A percentile compares a stretch with the other conserved stretches of the same genome.
Conservation (phyloP, 768 basidiomycete species). For the Sarcodon sp. region DNA sequence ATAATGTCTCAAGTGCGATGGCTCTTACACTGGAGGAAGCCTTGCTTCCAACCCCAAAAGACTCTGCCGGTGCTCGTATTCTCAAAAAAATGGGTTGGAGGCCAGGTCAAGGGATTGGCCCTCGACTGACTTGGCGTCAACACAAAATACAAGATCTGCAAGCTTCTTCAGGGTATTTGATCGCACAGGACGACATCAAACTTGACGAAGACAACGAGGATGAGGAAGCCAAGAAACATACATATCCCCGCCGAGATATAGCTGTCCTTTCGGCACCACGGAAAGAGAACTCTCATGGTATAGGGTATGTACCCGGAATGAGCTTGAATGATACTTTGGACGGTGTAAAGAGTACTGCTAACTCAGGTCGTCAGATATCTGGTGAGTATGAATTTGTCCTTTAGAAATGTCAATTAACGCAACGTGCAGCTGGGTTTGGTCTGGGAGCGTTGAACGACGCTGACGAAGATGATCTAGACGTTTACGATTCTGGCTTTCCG, state of each 20-base stretch:
- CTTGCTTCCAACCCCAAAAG: conserved; percentile 60
- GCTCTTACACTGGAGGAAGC: conserved; percentile 48
- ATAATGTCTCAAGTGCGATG: conserved; percentile 34
- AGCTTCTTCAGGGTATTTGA: conserved; percentile 17
- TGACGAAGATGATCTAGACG: conserved; percentile 84
- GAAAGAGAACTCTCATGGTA: conserved; percentile 70
- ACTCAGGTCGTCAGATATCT: conserved; percentile 40
- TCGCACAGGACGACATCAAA: conserved; percentile 18
- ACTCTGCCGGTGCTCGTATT: conserved; percentile 75
- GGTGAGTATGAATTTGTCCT: conserved; percentile 22
- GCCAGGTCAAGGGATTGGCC: conserved; percentile 86
- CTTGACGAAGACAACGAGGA: conserved; percentile 39
- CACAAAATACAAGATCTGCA: conserved; percentile 60
- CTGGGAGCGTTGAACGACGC: conserved; percentile 86
- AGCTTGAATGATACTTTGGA: conserved; percentile 50
- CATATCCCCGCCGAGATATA: conserved; percentile 76
- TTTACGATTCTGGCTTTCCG: conserved; percentile 44
- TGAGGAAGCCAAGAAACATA: conserved; percentile 78
- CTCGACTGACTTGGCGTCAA: conserved; percentile 68
- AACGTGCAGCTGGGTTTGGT: conserved; percentile 62
- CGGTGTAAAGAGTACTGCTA: conserved; percentile 9
- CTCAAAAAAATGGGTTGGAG: conserved; percentile 96
- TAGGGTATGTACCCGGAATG: conserved; percentile 66
- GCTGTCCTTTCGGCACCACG: conserved; percentile 44
- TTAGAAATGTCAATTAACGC: not conserved